Base-by-base conservation (phyloP, 225 moss, liverwort and hornwort species). In the Rhytidiadelphus loreus region DNA sequence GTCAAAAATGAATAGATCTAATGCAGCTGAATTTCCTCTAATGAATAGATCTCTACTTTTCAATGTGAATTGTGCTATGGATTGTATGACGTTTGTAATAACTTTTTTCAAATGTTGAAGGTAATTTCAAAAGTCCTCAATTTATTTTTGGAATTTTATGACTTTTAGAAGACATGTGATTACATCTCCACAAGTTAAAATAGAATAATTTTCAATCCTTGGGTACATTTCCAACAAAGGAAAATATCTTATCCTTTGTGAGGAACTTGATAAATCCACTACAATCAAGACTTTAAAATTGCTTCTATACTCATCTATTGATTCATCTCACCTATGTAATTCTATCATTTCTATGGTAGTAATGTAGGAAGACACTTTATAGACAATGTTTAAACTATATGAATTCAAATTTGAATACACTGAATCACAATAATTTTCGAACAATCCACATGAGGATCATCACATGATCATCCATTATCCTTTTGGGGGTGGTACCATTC, bases 371-470 rank as follows among this genome's bases (percentile, higher is more conserved):
- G 10, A 28, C 2, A 17, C 6, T 1, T 10, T 28, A 3, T 6
- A 72, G 1, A 9, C 3, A 44, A 44, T 44, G 9, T 16, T 9
- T 71, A 26, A 24, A 20, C 43, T 41, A 4, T 14, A 15, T 23
- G 13, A 41, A 25, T 26, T 43, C 14, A 43, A 26, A 70, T 70
- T 41, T 41, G 43, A 41, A 25, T 43, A 16, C 26, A 71, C 9
- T 5, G 2, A 43, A 16, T 3, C 1, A 43, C 26, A 71, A 25
- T 15, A 43, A 26, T 43, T 43, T 0, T 71, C 0, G 28, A 43
- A 71, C 2, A 1, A 71, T 44, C 0, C 0, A 0, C 9, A 9
- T 0, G 5, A 71, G 1, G 28, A 16, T 28, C 28, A 43, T 71
- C 16, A 28, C 6, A 43, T 6, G 28, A 71, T 71, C 28, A 44